Evolutionary conservation across 1,139 yeast species (phyloP).

Genomic region (Geotrichum histeridarum): DNA sequence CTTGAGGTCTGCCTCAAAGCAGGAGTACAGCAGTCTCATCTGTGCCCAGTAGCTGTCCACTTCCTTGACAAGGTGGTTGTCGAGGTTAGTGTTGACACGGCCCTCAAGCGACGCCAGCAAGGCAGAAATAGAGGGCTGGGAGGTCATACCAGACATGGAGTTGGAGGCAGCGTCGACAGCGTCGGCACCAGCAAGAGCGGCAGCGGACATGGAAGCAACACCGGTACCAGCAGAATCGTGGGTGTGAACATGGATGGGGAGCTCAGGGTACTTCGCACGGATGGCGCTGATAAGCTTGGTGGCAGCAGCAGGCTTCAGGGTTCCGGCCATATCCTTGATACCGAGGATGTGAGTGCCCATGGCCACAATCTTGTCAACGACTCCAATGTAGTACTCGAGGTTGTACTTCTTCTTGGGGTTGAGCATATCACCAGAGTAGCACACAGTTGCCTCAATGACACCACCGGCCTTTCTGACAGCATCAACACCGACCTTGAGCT

Average conservation of each 20-base stretch:
- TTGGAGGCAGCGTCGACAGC: conserved; percentile 96
- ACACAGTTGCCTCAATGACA: conserved; percentile 95
- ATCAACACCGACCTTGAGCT: conserved; percentile 93
- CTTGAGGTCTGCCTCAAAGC: conserved; percentile 96
- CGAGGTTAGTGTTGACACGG: conserved; percentile 68
- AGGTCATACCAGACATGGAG: conserved; percentile 96
- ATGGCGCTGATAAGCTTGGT: conserved; percentile 68
- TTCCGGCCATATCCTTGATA: conserved; percentile 99
- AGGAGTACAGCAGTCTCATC: conserved; percentile 91
- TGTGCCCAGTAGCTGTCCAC: conserved; percentile 97
- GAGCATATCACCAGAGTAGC: conserved; percentile 98
- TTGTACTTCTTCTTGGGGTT: conserved; percentile 92
- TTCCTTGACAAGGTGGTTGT: conserved; percentile 64
- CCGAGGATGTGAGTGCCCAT: conserved; percentile 97
- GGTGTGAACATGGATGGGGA: conserved; percentile 97
- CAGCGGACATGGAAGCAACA: conserved; percentile 92
- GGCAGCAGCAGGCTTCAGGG: conserved; percentile 94
- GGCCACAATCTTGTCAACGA: conserved; percentile 76
- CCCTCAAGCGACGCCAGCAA: conserved; percentile 89
- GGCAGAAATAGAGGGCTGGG: conserved; percentile 95
- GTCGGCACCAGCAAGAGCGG: conserved; percentile 96
- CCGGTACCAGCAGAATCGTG: conserved; percentile 99
- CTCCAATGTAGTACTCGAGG: conserved; percentile 76
- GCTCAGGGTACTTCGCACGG: conserved; percentile 80
- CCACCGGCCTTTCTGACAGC: conserved; percentile 99